phyloP scores from a whole-genome alignment of 2,329 filamentous ascomycete genomes.

The Apiospora sp. region DNA sequence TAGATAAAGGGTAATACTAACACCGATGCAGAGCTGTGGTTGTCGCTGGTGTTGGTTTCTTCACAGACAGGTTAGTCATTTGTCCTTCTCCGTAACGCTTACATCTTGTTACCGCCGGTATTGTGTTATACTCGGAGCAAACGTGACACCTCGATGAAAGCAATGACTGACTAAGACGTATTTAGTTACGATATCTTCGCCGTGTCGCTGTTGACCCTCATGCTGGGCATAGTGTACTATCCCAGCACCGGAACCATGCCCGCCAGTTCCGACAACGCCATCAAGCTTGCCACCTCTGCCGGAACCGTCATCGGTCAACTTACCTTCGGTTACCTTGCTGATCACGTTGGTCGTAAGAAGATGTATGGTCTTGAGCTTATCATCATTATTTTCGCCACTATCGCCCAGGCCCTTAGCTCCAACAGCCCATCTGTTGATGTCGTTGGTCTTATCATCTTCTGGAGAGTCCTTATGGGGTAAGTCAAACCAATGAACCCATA shows the following conservation, averaged over 20 bases:
- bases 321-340: conserved; percentile 80
- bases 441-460: conserved; percentile 77
- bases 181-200: conserved; percentile 77
- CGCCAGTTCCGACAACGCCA: conserved; percentile 74
- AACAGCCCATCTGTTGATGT: conserved; percentile 69
- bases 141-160: background rate
- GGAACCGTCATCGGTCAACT: conserved; percentile 87
- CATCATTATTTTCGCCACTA: conserved; percentile 79
- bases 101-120: background rate
- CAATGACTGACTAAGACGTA: background rate
- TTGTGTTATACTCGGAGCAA: background rate
- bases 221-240: conserved; percentile 83
- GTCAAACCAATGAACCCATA: background rate
- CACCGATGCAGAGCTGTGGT: conserved; percentile 66
- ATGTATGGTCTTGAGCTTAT: conserved; percentile 81
- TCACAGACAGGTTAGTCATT: conserved; percentile 70
- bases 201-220: conserved; percentile 74
- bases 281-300: conserved; percentile 85
- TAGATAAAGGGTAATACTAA: conserved; percentile 26
- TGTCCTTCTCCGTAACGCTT: background rate
- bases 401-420: conserved; percentile 74
- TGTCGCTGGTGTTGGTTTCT: conserved; percentile 87
- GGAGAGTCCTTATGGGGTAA: conserved; percentile 76
- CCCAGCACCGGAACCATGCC: conserved; percentile 67
- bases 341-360: conserved; percentile 77